Evolutionary conservation across 2,329 filamentous ascomycete genomes (phyloP).

Genomic region (Neopestalotiopsis sp.): DNA sequence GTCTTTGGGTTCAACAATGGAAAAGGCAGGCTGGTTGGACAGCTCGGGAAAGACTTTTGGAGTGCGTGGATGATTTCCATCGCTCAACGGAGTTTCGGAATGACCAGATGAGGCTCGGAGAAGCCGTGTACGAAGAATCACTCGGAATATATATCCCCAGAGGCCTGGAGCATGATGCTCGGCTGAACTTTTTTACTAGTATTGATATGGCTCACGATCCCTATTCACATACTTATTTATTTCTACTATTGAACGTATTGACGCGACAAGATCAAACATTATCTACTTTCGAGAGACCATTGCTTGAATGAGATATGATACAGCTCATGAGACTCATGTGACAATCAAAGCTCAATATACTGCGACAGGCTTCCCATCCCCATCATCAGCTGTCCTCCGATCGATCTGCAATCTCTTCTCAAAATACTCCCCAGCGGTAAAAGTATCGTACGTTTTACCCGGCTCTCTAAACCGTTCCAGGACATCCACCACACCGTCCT

Average conservation of each 20-base stretch:
- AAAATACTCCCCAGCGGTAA: constrained; percentile 19
- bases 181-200: neutral
- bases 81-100: constrained; percentile 14
- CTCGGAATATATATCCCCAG: neutral
- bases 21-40: neutral
- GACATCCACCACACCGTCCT: constrained; percentile 15
- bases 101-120: neutral
- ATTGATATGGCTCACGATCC: neutral
- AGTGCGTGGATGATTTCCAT: constrained; percentile 16
- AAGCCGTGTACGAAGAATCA: neutral
- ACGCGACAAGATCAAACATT: too few species aligned
- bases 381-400: constrained; percentile 17
- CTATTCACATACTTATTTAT: neutral
- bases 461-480: constrained; percentile 12
- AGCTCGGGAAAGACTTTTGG: constrained; percentile 5
- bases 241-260: neutral
- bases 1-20: neutral
- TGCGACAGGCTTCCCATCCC: neutral
- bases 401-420: constrained; percentile 20
- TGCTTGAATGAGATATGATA: too few species aligned
- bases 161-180: neutral
- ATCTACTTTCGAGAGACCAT: too few species aligned
- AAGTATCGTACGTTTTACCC: constrained; percentile 16
- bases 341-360: neutral
- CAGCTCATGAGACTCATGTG: too few species aligned